A percentile compares a stretch with the other conserved stretches of the same genome.
Conservation (phyloP, 2,329 filamentous ascomycete species). For the Aureobasidium sp. region DNA sequence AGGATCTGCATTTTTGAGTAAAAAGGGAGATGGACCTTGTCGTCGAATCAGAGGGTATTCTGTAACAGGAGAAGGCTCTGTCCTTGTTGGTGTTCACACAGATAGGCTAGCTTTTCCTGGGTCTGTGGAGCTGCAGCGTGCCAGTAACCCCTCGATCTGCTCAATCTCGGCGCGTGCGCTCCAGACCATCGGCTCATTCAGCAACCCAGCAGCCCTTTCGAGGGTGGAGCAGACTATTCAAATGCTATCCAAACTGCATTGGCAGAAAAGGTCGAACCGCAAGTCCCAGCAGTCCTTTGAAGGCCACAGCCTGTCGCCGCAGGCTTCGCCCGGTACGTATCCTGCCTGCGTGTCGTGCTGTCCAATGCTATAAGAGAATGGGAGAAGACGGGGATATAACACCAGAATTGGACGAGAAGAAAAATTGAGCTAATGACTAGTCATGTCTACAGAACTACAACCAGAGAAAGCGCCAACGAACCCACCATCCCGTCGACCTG, state of each 20-base stretch:
- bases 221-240: conserved; percentile 11
- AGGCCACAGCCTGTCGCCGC: conserved; percentile 11
- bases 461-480: neutral
- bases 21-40: neutral
- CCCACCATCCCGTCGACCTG: conserved; percentile 1
- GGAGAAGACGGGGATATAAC: neutral
- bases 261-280: conserved; percentile 15
- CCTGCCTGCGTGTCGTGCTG: neutral
- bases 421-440: neutral
- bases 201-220: conserved; percentile 5
- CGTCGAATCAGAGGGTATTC: neutral
- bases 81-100: neutral
- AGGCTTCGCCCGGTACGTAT: conserved; percentile 10
- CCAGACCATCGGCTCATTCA: conserved; percentile 13
- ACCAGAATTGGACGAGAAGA: neutral
- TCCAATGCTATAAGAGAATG: neutral
- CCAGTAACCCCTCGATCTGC: conserved; percentile 14
- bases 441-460: conserved; percentile 1
- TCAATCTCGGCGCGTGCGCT: conserved; percentile 15
- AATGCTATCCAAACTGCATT: conserved; percentile 17
- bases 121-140: conserved; percentile 7
- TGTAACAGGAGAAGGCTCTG: neutral
- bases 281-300: conserved; percentile 13
- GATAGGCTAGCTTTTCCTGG: conserved; percentile 11
- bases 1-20: neutral